Evolutionary conservation across 129 eudicot genomes (phyloP).

Genomic region (Ambrosia artemisiifolia): DNA sequence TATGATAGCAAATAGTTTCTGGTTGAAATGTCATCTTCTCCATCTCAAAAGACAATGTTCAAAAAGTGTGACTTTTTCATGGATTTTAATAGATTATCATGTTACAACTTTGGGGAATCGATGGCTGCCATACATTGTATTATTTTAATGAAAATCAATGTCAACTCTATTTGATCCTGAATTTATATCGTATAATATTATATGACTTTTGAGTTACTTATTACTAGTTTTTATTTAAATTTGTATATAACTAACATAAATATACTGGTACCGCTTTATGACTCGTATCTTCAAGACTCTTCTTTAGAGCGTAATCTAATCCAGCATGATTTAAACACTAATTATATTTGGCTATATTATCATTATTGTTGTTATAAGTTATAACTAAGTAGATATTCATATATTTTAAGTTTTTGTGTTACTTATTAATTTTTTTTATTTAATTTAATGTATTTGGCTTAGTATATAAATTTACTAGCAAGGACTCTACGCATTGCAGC

Average conservation of each 20-base stretch:
- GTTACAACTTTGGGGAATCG: background rate
- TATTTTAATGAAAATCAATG: background rate
- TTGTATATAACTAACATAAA: background rate
- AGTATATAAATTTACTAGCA: too few species aligned
- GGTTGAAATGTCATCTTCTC: background rate
- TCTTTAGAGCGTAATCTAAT: too few species aligned
- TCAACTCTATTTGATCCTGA: constrained; percentile 3
- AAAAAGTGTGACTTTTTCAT: background rate
- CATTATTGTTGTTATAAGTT: too few species aligned
- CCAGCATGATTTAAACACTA: too few species aligned
- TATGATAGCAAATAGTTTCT: background rate
- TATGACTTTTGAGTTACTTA: background rate
- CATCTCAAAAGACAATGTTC: background rate
- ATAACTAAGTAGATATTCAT: too few species aligned
- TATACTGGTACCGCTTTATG: too few species aligned
- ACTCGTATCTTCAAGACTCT: too few species aligned
- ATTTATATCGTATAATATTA: background rate
- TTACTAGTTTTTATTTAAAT: background rate
- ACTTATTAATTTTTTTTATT: too few species aligned
- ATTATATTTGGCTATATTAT: too few species aligned
- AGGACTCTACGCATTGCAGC: too few species aligned
- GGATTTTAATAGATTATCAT: background rate
- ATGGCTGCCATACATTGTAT: background rate
- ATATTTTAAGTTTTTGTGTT: too few species aligned
- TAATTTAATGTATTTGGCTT: too few species aligned